phyloP scores from a whole-genome alignment of 257 asterid species.

The Solanum megistacrolobum region DNA sequence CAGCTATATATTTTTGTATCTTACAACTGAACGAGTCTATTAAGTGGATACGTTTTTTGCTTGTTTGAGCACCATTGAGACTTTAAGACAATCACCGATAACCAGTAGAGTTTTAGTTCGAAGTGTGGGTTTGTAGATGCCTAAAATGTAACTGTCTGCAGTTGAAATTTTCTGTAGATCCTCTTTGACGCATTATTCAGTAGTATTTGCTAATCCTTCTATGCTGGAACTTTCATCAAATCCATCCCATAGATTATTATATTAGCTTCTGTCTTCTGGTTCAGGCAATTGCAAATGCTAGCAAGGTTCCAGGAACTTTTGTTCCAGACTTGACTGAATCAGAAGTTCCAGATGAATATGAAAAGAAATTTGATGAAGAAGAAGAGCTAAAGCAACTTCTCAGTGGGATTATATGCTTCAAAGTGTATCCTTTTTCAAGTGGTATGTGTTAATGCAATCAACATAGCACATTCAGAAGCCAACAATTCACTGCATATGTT shows the following conservation, averaged over 20 bases:
- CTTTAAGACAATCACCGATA: neutral
- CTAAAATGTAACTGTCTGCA: neutral
- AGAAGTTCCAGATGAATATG: conserved; percentile 59
- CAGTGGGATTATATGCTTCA: conserved; percentile 69
- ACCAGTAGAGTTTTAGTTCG: neutral
- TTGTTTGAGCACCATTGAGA: neutral
- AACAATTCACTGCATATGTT: neutral
- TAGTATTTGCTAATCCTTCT: neutral
- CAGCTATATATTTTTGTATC: neutral
- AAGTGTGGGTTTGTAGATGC: neutral
- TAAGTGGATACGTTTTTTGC: neutral
- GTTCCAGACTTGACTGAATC: conserved; percentile 54
- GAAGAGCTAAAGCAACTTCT: conserved; percentile 83
- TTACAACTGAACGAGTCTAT: neutral
- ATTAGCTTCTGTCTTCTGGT: conserved; percentile 6
- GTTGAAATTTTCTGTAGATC: neutral
- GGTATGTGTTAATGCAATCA: conserved; percentile 42
- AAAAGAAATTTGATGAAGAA: conserved; percentile 56
- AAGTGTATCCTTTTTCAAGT: conserved; percentile 76
- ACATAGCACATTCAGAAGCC: neutral
- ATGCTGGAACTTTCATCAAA: neutral
- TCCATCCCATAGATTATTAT: neutral
- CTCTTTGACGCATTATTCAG: neutral
- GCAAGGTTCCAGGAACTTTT: conserved; percentile 55
- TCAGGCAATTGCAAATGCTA: conserved; percentile 78